Conservation (phyloP, 2,329 filamentous ascomycete species). For the Pleoardoris graminearum region DNA sequence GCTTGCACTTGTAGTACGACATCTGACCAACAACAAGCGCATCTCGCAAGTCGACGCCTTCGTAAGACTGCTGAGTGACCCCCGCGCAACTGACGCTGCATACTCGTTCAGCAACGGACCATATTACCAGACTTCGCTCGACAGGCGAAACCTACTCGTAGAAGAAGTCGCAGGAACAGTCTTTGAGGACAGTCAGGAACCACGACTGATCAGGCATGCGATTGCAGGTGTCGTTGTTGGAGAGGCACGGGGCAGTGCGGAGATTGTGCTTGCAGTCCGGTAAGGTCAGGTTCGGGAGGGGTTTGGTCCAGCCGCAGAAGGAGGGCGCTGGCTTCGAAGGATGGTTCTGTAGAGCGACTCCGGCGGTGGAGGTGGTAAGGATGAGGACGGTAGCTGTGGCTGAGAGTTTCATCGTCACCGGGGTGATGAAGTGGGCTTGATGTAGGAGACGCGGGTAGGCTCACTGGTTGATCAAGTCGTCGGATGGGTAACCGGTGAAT, state of each 20-base stretch:
- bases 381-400: neutral
- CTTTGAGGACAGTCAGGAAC: neutral
- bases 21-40: neutral
- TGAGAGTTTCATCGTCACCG: neutral
- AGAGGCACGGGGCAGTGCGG: neutral
- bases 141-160: neutral
- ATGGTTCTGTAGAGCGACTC: neutral
- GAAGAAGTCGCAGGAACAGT: neutral
- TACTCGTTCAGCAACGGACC: neutral
- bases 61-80: too few relatives aligned
- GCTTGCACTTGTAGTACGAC: neutral
- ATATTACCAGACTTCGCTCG: neutral
- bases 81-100: neutral
- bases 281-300: neutral
- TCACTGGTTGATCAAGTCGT: too few relatives aligned
- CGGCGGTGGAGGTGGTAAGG: neutral
- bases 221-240: neutral
- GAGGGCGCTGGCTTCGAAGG: neutral
- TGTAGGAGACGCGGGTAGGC: too few relatives aligned
- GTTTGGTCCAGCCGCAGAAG: slow-evolving; percentile 2
- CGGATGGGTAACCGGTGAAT: too few relatives aligned
- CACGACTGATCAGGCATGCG: neutral
- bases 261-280: neutral
- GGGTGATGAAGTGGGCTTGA: too few relatives aligned
- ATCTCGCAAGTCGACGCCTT: neutral